A percentile compares a stretch with the other conserved stretches of the same genome.
phyloP scores from a whole-genome alignment of 2,329 filamentous ascomycete genomes.

The Fusarium citri region DNA sequence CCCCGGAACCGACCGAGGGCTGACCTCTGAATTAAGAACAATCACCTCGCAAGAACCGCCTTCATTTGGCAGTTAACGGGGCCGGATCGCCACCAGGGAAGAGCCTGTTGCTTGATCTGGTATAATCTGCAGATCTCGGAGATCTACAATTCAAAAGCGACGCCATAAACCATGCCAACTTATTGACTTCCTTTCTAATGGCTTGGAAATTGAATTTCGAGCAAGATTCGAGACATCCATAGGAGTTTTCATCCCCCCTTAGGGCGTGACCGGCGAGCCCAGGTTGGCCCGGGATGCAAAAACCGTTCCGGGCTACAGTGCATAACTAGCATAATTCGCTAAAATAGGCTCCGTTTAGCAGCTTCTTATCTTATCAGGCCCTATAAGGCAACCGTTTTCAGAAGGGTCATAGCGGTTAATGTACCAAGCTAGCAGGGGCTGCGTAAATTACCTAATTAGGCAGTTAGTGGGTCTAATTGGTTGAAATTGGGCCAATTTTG shows the following conservation, averaged over 20 bases:
- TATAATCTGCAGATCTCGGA: constrained; percentile 12
- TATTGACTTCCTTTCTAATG: neutral
- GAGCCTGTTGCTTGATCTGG: neutral
- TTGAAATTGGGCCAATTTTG: no score
- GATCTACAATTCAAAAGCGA: neutral
- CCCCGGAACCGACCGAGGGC: constrained; percentile 5
- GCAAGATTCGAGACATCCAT: neutral
- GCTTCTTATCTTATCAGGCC: no score
- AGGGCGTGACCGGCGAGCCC: no score
- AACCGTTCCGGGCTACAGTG: no score
- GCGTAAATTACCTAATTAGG: no score
- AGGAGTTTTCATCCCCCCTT: neutral
- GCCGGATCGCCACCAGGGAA: neutral
- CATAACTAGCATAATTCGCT: no score
- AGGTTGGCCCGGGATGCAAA: no score
- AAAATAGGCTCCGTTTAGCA: no score
- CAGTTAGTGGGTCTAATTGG: no score
- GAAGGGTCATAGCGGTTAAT: no score
- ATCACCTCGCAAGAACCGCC: constrained; percentile 1
- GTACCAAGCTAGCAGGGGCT: no score
- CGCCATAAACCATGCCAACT: neutral
- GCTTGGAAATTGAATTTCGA: neutral
- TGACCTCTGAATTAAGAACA: neutral
- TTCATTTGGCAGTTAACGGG: constrained; percentile 1
- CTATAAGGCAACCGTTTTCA: no score